Conservation (phyloP, 805 yeast genomes). For the Sporopachydermia lactativora region DNA sequence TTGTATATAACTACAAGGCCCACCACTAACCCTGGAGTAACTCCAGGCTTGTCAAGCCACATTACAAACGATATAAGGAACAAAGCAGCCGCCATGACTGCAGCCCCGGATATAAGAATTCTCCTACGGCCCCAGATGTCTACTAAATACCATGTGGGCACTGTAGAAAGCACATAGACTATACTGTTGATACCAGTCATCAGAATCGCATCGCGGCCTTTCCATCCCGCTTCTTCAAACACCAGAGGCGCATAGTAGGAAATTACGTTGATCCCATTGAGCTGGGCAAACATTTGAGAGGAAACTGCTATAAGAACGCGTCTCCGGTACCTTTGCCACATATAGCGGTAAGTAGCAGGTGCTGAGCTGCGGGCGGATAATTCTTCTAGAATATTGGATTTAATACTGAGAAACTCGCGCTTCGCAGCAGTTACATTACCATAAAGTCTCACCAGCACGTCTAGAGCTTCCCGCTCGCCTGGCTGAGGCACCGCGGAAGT, state of each 20-base stretch:
- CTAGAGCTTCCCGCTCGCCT: slow-evolving; percentile 64
- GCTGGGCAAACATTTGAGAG: slow-evolving; percentile 84
- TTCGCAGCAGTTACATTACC: slow-evolving; percentile 71
- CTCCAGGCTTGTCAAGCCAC: slow-evolving; percentile 28
- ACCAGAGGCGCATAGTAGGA: slow-evolving; percentile 90
- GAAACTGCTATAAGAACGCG: slow-evolving; percentile 81
- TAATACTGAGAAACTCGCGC: slow-evolving; percentile 65
- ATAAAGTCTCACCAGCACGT: slow-evolving; percentile 72
- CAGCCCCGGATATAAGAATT: slow-evolving; percentile 65
- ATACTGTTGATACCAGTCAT: slow-evolving; percentile 77
- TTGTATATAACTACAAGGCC: slow-evolving; percentile 64
- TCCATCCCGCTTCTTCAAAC: slow-evolving; percentile 92
- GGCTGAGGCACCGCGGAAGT: slow-evolving; percentile 42
- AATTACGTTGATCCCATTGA: slow-evolving; percentile 86
- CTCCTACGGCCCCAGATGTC: slow-evolving; percentile 89
- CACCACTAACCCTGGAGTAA: slow-evolving; percentile 63
- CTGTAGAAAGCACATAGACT: slow-evolving; percentile 47
- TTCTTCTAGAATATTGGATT: slow-evolving; percentile 62
- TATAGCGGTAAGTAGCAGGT: slow-evolving; percentile 41
- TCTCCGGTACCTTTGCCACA: slow-evolving; percentile 62
- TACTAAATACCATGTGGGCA: slow-evolving; percentile 85
- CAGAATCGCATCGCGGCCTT: slow-evolving; percentile 71
- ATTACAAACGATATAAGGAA: slow-evolving; percentile 48
- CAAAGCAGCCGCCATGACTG: slow-evolving; percentile 64
- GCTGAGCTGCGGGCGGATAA: slow-evolving; percentile 38